phyloP scores from a whole-genome alignment of 208 protist species.

The Trypanosoma caninum region DNA sequence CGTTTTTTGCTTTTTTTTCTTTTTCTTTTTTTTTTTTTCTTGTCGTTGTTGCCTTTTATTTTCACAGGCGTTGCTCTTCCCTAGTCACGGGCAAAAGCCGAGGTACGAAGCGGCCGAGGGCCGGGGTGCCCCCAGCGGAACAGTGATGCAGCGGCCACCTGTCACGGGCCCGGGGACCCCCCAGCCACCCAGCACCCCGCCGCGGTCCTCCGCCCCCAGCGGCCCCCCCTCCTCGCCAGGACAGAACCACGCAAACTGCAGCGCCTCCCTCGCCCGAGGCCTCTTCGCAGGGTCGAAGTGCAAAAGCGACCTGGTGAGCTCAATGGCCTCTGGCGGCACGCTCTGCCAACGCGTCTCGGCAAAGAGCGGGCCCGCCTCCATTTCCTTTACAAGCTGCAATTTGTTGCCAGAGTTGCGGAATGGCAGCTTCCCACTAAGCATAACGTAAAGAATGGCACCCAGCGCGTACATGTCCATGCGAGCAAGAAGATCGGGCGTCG shows the following conservation, averaged over 20 bases:
- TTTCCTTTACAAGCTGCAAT: conserved; percentile 51
- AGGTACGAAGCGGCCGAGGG: conserved; percentile 25
- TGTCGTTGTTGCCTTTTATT: neutral
- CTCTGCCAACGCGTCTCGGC: conserved; percentile 49
- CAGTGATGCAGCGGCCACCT: conserved; percentile 26
- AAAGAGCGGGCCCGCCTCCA: conserved; percentile 67
- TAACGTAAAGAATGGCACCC: conserved; percentile 80
- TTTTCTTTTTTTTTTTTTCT: neutral
- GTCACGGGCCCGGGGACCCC: conserved; percentile 38
- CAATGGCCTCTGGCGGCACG: conserved; percentile 49
- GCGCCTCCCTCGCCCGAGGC: conserved; percentile 46
- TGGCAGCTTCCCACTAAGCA: conserved; percentile 74
- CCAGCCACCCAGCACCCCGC: neutral
- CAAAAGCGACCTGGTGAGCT: conserved; percentile 47
- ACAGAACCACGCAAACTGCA: conserved; percentile 63
- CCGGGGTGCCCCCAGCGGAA: conserved; percentile 16
- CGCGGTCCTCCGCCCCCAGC: neutral
- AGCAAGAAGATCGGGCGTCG: conserved; percentile 59
- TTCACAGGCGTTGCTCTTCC: neutral
- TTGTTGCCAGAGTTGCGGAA: conserved; percentile 70
- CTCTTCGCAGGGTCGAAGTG: conserved; percentile 44
- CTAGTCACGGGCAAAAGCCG: conserved; percentile 17
- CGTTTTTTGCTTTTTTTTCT: neutral
- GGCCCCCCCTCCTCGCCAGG: neutral
- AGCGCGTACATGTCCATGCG: conserved; percentile 74